These are phyloP conservation scores for Aspergillus ibericus DNA, from an alignment of 2,329 filamentous ascomycete species.

Conservation along the genomic window DNA sequence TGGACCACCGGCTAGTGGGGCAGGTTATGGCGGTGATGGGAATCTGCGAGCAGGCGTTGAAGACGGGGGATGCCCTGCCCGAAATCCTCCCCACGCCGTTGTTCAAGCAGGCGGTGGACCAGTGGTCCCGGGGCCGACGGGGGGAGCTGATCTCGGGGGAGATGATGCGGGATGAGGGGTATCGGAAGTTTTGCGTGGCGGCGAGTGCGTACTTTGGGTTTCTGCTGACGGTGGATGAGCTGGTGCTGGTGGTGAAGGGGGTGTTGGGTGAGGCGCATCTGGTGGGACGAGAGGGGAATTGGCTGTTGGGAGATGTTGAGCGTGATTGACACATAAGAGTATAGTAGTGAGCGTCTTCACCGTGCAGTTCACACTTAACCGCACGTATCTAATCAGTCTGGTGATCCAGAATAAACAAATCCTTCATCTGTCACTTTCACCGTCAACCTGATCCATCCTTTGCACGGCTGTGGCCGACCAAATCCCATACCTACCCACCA, in stretches of 20 bases:
- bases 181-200: constrained; percentile 50
- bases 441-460: too few relatives aligned
- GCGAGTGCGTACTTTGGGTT: constrained; percentile 49
- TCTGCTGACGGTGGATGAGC: constrained; percentile 45
- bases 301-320: neutral
- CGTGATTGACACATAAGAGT: too few relatives aligned
- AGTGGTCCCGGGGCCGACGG: constrained; percentile 20
- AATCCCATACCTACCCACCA: too few relatives aligned
- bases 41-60: constrained; percentile 49
- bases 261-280: constrained; percentile 46
- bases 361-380: too few relatives aligned
- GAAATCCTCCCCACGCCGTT: constrained; percentile 52
- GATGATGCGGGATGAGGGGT: constrained; percentile 44
- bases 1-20: constrained; percentile 48
- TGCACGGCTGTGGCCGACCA: too few relatives aligned
- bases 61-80: constrained; percentile 51
- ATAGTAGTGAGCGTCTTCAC: too few relatives aligned
- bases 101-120: constrained; percentile 37
- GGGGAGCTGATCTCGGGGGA: constrained; percentile 31
- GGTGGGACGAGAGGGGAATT: constrained; percentile 14
- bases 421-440: too few relatives aligned
- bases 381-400: too few relatives aligned
- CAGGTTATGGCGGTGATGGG: constrained; percentile 54
- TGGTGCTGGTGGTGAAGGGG: constrained; percentile 48
- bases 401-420: too few relatives aligned